Evolutionary conservation across 2,329 filamentous ascomycete species (phyloP).

Genomic region (Escovopsis sp.): DNA sequence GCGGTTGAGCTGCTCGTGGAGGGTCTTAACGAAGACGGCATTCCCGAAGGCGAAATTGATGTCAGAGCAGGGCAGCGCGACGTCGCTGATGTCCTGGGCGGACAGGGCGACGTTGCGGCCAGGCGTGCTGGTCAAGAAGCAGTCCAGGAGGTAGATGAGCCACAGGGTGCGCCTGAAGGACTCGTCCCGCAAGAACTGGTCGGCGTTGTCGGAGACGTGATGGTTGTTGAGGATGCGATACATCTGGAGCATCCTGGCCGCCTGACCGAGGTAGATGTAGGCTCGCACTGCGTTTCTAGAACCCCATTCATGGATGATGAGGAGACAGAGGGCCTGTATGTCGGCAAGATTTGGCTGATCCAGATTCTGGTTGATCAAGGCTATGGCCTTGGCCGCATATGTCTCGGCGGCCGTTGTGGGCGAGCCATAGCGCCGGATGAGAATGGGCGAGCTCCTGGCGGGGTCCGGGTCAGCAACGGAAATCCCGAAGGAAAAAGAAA

Average conservation of each 20-base stretch:
- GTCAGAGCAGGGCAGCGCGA: slow-evolving; percentile 42
- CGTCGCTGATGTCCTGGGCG: slow-evolving; percentile 36
- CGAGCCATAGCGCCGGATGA: slow-evolving; percentile 44
- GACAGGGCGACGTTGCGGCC: slow-evolving; percentile 42
- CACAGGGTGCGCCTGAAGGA: slow-evolving; percentile 45
- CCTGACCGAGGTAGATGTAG: slow-evolving; percentile 47
- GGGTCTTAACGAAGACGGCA: slow-evolving; percentile 41
- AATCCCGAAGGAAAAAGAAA: slow-evolving; percentile 9
- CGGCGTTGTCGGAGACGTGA: slow-evolving; percentile 33
- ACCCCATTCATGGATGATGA: slow-evolving; percentile 49
- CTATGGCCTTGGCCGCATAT: slow-evolving; percentile 42
- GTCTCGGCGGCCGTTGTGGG: slow-evolving; percentile 41
- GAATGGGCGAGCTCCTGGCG: slow-evolving; percentile 35
- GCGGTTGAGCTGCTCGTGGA: slow-evolving; percentile 26
- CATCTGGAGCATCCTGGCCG: slow-evolving; percentile 50
- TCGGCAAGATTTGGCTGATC: slow-evolving; percentile 45
- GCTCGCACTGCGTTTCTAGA: slow-evolving; percentile 45
- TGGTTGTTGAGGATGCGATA: slow-evolving; percentile 43
- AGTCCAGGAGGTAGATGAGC: slow-evolving; percentile 48
- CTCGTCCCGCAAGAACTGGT: slow-evolving; percentile 45
- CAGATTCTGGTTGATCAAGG: slow-evolving; percentile 40
- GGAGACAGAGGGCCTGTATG: slow-evolving; percentile 44
- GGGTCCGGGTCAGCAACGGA: slow-evolving; percentile 7
- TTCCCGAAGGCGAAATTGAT: slow-evolving; percentile 50
- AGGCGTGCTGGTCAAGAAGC: slow-evolving; percentile 45